Base-by-base conservation (phyloP, 2,329 filamentous ascomycete species). In the Mycosphaerella sp. region DNA sequence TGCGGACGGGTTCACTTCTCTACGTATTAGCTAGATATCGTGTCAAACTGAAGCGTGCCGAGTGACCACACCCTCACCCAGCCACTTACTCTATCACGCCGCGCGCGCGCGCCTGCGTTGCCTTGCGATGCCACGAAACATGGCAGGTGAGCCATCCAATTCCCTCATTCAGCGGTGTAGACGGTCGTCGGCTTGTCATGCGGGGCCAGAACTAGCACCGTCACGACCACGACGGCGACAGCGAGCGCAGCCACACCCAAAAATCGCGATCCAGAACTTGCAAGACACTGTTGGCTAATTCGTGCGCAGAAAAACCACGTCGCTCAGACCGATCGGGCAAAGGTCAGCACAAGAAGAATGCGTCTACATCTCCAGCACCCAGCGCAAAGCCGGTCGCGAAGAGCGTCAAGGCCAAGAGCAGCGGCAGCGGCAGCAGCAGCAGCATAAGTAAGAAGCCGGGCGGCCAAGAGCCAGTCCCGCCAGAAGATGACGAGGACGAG, bases 311-410 rank as follows among this genome's bases (percentile, higher is more conserved):
- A 62, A 92, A 96, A 80, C 88, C 90, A 55, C 86, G 93, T 71
- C 88, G 93, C 69, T 98, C 93, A 42, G 91, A 93, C 61, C 87
- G 93, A 67, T 90, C 92, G 66, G 98, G 93, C 60, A 98, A 98
- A 70, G 93, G 93, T 69, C 91, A 96, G 66, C 90, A 97, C 73
- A 95, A 95, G 73, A 86, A 87, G 73, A 86, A 87, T 61, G 85
- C 95, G 67, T 79, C 86, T 53, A 80, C 87, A 63, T 71, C 74
- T 12, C 69, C 75, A 9, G 66, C 68, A 32, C 67, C 69, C 4
- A 63, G 61, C 32, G 53, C 62, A 36, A 66, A 71, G 57, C 54
- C 54, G 9, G 34, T 36, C 44, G 36, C 34, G 23, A 53, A 48
- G 23, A 32, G 45, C 46, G 45, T 26, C 50, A 78, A 74, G 56